These are phyloP conservation scores for Paragyromitra xinjiangensis DNA, from an alignment of 495 filamentous ascomycete species.

Conservation along the genomic window DNA sequence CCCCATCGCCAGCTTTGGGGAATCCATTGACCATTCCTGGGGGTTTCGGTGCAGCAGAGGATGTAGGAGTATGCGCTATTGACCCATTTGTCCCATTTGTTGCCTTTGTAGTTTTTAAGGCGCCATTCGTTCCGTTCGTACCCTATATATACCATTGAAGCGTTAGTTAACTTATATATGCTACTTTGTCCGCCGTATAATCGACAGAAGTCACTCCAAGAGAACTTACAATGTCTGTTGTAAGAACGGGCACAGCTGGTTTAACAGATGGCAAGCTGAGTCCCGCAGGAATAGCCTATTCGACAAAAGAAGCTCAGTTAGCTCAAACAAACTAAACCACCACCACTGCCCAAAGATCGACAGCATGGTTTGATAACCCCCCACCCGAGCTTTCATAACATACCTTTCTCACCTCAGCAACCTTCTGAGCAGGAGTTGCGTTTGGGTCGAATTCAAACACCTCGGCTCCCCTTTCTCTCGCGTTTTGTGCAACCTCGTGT, in stretches of 20 bases:
- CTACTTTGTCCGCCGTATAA: not conserved
- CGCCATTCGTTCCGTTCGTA: constrained; percentile 35
- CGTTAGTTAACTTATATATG: constrained; percentile 19
- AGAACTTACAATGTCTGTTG: constrained; percentile 43
- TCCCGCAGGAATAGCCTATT: constrained; percentile 52
- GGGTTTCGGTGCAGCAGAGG: constrained; percentile 21
- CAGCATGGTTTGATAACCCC: constrained; percentile 1
- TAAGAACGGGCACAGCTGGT: constrained; percentile 31
- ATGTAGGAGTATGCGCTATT: constrained; percentile 20
- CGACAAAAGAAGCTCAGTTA: constrained; percentile 22
- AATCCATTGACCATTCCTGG: constrained; percentile 62
- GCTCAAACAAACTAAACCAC: not conserved
- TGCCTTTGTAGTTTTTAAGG: constrained; percentile 37
- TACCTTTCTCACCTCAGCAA: constrained; percentile 79
- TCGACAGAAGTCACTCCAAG: not conserved
- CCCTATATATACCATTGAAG: constrained; percentile 15
- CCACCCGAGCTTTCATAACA: constrained; percentile 55
- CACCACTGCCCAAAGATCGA: constrained; percentile 1
- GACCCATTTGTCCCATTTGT: constrained; percentile 41
- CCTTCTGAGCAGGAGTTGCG: constrained; percentile 84
- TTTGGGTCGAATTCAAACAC: constrained; percentile 89
- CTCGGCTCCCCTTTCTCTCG: constrained; percentile 74
- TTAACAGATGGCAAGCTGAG: constrained; percentile 44
- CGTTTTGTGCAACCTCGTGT: constrained; percentile 75
- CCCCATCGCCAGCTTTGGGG: constrained; percentile 70